Evolutionary conservation across 139 green algal genomes (phyloP), one percentile per base, ranked within the genome.

Genomic region (Tetradesmus obliquus): DNA sequence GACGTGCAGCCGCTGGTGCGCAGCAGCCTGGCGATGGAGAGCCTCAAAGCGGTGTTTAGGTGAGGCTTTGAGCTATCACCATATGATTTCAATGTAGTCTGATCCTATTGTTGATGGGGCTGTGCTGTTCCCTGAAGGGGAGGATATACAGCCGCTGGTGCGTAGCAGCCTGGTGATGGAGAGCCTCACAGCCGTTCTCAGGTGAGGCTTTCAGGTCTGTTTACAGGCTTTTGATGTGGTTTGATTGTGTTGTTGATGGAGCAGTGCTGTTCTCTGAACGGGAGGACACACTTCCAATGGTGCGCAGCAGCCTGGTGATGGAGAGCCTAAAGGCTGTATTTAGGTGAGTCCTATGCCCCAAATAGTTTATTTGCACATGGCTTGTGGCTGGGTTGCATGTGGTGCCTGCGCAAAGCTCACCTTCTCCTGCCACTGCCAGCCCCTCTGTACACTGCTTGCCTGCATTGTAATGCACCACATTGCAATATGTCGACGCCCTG

Each of bases 111-210:
- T 7, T 62, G 57, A 55, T 82, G 55, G 76, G 54, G 5, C 66
- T 12, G 74, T 76, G 7, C 24, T 91, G 76, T 91, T 91, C 13
- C 57, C 57, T 80, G 88, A 91, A 24, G 88, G 15, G 0, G 76
- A 91, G 17, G 88, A 91, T n/a, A 55, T 79, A 20, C 17, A 71
- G 55, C 88, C 88, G 10, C 32, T 91, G 88, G 88, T 91, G 51
- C 71, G 79, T 12, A 86, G 88, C 57, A 20, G 24, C 12, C n/a
- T 86, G 22, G 24, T 79, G 13, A 86, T 91, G 88, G 88, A 91
- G n/a, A 86, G 54, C 54, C 24, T 91, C 8, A 91, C 87, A 55
- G 88, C 88, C 12, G 57, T 87, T 15, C 79, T 86, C 55, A 91
- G 88, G 88, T 91, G 13, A 69, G 87, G 5, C 1, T 69, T 2